Evolutionary conservation across 495 filamentous ascomycete genomes (phyloP).

Genomic region (Tuber magnatum): DNA sequence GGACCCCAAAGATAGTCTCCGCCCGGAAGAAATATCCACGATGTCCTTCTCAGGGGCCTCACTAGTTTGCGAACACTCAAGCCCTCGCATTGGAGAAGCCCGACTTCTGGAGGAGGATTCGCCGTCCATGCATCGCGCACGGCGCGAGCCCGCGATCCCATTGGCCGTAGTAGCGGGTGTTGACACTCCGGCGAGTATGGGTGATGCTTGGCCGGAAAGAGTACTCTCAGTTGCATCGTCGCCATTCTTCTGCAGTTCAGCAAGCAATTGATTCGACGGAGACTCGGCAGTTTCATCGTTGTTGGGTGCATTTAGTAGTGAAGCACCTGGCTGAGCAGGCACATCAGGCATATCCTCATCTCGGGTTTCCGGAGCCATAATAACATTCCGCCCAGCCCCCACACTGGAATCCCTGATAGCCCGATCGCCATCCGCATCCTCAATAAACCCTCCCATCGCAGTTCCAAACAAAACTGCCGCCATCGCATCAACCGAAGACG

Average conservation of each 20-base stretch:
- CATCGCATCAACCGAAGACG: slow-evolving; percentile 23
- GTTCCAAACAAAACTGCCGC: slow-evolving; percentile 27
- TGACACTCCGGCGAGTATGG: background rate
- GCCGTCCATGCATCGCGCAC: background rate
- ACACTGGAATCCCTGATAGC: background rate
- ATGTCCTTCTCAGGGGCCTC: background rate
- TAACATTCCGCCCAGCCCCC: background rate
- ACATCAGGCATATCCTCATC: slow-evolving; percentile 1
- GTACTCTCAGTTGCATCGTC: background rate
- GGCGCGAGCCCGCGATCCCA: background rate
- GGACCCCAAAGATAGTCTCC: background rate
- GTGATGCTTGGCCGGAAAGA: background rate
- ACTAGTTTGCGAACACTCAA: background rate
- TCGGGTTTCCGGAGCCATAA: background rate
- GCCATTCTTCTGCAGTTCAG: background rate
- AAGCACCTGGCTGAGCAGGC: background rate
- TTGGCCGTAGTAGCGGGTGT: slow-evolving; percentile 1
- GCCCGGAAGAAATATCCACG: background rate
- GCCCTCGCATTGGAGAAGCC: background rate
- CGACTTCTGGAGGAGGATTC: background rate
- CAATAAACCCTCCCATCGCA: slow-evolving; percentile 19
- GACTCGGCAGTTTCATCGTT: background rate
- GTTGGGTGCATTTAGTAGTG: background rate
- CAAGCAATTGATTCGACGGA: background rate
- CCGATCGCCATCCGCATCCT: background rate